These are phyloP conservation scores for Hypoxylon sp. DNA, from an alignment of 2,329 filamentous ascomycete species.

Conservation along the genomic window DNA sequence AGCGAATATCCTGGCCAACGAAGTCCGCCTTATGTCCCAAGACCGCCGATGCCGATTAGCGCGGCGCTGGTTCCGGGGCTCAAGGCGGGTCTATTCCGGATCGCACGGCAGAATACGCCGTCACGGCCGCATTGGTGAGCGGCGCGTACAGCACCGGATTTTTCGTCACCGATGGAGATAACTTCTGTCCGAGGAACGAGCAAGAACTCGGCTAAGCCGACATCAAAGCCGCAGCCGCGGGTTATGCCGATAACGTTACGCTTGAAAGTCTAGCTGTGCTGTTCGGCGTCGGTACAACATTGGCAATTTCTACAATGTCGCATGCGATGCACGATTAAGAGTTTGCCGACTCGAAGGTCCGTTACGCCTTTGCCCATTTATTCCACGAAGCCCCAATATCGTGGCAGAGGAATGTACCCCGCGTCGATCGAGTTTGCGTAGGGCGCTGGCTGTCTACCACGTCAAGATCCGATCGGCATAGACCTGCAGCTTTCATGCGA, in stretches of 20 bases:
- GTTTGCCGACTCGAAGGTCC: constrained; percentile 35
- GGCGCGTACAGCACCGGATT: constrained; percentile 36
- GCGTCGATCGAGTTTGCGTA: constrained; percentile 37
- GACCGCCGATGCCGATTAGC: constrained; percentile 37
- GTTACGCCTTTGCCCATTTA: constrained; percentile 25
- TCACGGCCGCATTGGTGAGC: constrained; percentile 38
- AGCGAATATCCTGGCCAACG: constrained; percentile 32
- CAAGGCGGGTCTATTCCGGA: constrained; percentile 34
- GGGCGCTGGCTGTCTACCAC: constrained; percentile 41
- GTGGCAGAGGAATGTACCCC: constrained; percentile 39
- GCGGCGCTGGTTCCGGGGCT: constrained; percentile 36
- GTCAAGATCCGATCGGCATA: constrained; percentile 40
- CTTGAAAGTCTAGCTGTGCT: constrained; percentile 38
- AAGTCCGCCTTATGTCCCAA: constrained; percentile 38
- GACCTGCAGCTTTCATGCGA: constrained; percentile 40
- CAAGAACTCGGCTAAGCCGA: constrained; percentile 36
- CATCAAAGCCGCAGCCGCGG: constrained; percentile 38
- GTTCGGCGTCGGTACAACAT: constrained; percentile 38
- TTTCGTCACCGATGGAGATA: constrained; percentile 33
- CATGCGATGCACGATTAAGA: constrained; percentile 41
- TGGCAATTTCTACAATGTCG: constrained; percentile 41
- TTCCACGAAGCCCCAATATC: constrained; percentile 39
- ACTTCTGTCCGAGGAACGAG: constrained; percentile 36
- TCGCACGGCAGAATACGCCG: constrained; percentile 38
- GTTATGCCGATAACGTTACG: constrained; percentile 36